Evolutionary conservation across 106 monocot genomes (phyloP), one percentile per base, ranked within the genome.

Genomic region (Acorus gramineus): DNA sequence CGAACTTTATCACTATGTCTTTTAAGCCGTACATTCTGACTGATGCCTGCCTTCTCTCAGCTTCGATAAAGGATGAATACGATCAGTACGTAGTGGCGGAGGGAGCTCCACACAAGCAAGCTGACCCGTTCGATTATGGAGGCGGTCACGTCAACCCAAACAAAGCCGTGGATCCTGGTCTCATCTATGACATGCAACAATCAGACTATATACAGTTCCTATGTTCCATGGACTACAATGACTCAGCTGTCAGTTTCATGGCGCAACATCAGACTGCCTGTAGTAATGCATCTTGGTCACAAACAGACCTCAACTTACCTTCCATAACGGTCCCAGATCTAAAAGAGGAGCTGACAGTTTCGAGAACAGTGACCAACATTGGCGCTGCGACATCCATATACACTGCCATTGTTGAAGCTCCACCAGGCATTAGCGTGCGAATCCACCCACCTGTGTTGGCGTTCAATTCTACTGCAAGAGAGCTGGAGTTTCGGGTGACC

Each of bases 141-240:
- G 83, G 83, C 11, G 90, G 86, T 0, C 83, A 86, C 55, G 68
- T 86, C 4, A 50, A 76, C 51, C 90, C 86, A 58, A 83, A 77
- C 73, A 75, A 60, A 62, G 90, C 83, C n/a, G 52, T 76, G 3
- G 73, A 90, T 62, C 90, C 90, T 4, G 81, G 86, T 49, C 73
- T 83, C 3, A 52, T 83, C 8, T 84, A 61, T 28, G 83, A 91
- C 76, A 85, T 77, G 69, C 60, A 54, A 44, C 49, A 61, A 57
- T 54, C 75, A 2, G 76, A 82, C 42, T 70, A 89, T 42, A 46
- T 85, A 2, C 50, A 60, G 4, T 89, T 85, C 56, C 79, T 89
- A 4, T 89, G 89, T 62, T 77, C 79, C 47, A 69, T 82, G 79
- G 89, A 81, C 11, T 89, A 84, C 65, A 88, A 88, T 49, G 74